Base-by-base conservation (phyloP, 75 land plant genomes). In the Sequoiadendron giganteum region DNA sequence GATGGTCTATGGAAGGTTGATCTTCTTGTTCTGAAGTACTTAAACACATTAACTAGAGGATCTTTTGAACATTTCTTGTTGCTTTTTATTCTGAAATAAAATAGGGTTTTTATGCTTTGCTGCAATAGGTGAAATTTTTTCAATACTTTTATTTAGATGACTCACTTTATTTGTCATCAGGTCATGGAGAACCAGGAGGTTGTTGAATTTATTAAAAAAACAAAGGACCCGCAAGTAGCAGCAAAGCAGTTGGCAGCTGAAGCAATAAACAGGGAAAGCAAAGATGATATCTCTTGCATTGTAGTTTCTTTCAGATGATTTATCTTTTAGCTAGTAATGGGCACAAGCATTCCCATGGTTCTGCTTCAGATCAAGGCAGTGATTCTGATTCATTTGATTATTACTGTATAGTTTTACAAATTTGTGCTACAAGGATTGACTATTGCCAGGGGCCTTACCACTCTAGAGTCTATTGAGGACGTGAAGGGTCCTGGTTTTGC, bases 251-350 rank as follows among this genome's bases (percentile, higher is more conserved):
- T 97, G 58, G 92, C 92, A 43, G 73, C 89, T 45, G 96, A 95
- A 85, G 99, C 99, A 42, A 32, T 95, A 76, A 85, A 85, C 16
- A 88, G 94, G 61, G 90, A 91, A 13, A 93, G 99, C 87, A 95
- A 92, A 87, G 99, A 97, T 92, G 99, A 97, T 61, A 94, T 97
- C 65, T 97, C 99, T 73, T 96, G 98, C 83, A 89, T 97, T 86
- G 99, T 97, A 3, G 94, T 96, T 52, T 76, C 91, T 79, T 95
- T 96, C 85, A 89, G 83, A 82, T 82, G 49, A 82, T 7, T 43
- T 1, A 25, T 82, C 30, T 82, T 82, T 47, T 47, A 82, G 52
- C 84, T 82, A 45, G 54, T n/a, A 10, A 28, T 10, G 34, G 84
- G n/a, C 48, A 82, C 84, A 28, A 47, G 34, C 84, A 82, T 79